Evolutionary conservation across 2,329 filamentous ascomycete species (phyloP).

Genomic region (Aspergillus ochraceus): DNA sequence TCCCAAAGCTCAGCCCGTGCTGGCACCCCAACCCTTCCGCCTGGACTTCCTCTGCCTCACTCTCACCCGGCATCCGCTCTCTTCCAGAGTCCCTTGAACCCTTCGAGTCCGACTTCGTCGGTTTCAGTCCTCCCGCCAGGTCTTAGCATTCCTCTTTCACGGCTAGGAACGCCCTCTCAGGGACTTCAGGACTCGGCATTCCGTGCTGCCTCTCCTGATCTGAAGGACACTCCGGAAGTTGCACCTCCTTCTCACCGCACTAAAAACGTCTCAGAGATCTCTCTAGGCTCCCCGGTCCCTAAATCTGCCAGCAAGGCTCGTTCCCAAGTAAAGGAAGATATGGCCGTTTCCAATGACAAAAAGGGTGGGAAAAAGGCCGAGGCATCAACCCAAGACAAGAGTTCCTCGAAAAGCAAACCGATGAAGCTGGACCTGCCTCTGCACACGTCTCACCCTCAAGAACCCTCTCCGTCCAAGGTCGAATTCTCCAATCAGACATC

Average conservation of each 20-base stretch:
- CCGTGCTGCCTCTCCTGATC: slow-evolving; percentile 29
- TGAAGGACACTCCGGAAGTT: slow-evolving; percentile 20
- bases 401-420: slow-evolving; percentile 29
- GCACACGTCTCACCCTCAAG: slow-evolving; percentile 16
- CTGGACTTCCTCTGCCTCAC: slow-evolving; percentile 44
- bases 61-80: slow-evolving; percentile 38
- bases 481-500: slow-evolving; percentile 23
- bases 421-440: slow-evolving; percentile 36
- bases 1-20: slow-evolving; percentile 31
- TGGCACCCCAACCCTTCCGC: slow-evolving; percentile 42
- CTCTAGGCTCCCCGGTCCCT: slow-evolving; percentile 43
- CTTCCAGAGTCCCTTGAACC: slow-evolving; percentile 31
- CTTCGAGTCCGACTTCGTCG: slow-evolving; percentile 32
- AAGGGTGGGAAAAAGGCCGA: slow-evolving; percentile 14
- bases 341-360: slow-evolving; percentile 16
- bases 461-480: slow-evolving; percentile 22
- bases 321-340: slow-evolving; percentile 22
- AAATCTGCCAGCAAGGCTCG: slow-evolving; percentile 32
- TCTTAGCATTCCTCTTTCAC: slow-evolving; percentile 23
- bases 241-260: slow-evolving; percentile 22
- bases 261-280: slow-evolving; percentile 39
- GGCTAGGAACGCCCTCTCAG: slow-evolving; percentile 32
- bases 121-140: slow-evolving; percentile 30
- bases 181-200: slow-evolving; percentile 24
- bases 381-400: slow-evolving; percentile 10